phyloP scores from a whole-genome alignment of 2,329 filamentous ascomycete genomes.

The Aspergillus tanneri region DNA sequence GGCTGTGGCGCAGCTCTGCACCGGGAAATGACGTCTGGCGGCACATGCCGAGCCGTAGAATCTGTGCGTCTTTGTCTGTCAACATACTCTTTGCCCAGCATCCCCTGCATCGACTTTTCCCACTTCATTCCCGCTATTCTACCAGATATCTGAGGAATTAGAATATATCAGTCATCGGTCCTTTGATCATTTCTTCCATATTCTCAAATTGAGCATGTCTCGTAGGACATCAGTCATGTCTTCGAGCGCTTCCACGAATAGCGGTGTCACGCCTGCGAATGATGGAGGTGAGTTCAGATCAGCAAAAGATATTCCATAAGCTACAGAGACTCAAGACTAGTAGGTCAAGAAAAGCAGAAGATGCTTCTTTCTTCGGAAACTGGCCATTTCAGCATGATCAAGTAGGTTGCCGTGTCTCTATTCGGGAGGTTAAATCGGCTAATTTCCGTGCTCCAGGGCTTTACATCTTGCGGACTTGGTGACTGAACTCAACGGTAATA shows the following conservation, averaged over 20 bases:
- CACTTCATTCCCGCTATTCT: slow-evolving; percentile 12
- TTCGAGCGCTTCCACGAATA: slow-evolving; percentile 30
- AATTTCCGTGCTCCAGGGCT: slow-evolving; percentile 35
- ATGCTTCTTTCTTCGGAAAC: slow-evolving; percentile 49
- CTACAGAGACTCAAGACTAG: slow-evolving; percentile 14
- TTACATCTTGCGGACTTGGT: slow-evolving; percentile 53
- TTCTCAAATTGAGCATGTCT: slow-evolving; percentile 36
- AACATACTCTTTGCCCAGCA: slow-evolving; percentile 31
- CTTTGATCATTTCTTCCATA: not conserved
- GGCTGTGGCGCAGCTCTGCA: slow-evolving; percentile 29
- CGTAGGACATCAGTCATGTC: slow-evolving; percentile 39
- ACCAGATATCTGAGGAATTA: slow-evolving; percentile 1
- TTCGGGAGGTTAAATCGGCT: not conserved
- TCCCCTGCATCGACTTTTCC: slow-evolving; percentile 17
- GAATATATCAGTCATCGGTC: not conserved
- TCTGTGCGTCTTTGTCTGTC: slow-evolving; percentile 31
- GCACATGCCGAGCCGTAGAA: slow-evolving; percentile 22
- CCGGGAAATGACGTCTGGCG: slow-evolving; percentile 39
- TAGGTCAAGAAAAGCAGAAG: slow-evolving; percentile 51
- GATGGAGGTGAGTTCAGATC: slow-evolving; percentile 35
- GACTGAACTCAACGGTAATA: slow-evolving; percentile 50
- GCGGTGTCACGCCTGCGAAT: slow-evolving; percentile 28
- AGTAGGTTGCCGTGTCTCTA: slow-evolving; percentile 31
- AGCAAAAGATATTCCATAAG: slow-evolving; percentile 7
- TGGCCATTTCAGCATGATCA: slow-evolving; percentile 53